phyloP scores from a whole-genome alignment of 2,329 filamentous ascomycete genomes.

The Fusarium sp. region DNA sequence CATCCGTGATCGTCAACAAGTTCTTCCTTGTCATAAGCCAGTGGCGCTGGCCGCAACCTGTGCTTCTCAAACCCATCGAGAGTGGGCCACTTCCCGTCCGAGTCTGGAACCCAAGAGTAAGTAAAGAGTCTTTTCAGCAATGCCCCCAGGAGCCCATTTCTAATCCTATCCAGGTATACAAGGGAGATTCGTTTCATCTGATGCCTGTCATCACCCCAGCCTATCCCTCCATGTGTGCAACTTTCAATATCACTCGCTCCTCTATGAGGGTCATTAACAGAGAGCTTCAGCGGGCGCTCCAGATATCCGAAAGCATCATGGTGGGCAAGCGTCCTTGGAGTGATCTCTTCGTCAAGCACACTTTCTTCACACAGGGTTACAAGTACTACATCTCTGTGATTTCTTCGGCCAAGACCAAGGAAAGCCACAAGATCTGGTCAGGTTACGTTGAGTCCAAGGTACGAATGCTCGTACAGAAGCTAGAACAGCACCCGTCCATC shows the following conservation, averaged over 20 bases:
- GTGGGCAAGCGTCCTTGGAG: conserved; percentile 82
- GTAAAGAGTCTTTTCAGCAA: background rate
- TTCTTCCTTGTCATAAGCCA: conserved; percentile 93
- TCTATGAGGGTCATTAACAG: conserved; percentile 85
- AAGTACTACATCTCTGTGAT: conserved; percentile 96
- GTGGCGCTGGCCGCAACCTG: conserved; percentile 96
- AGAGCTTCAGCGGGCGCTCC: conserved; percentile 81
- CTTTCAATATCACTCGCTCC: conserved; percentile 90
- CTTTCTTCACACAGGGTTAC: conserved; percentile 92
- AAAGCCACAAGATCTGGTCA: conserved; percentile 87
- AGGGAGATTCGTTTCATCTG: conserved; percentile 83
- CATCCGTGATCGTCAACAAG: conserved; percentile 88
- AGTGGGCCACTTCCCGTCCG: conserved; percentile 82
- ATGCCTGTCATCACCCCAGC: conserved; percentile 99
- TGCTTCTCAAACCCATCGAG: conserved; percentile 89
- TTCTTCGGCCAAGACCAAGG: conserved; percentile 82
- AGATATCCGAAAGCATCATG: conserved; percentile 84
- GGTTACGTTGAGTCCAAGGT: conserved; percentile 95
- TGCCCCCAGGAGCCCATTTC: background rate
- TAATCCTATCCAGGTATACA: conserved; percentile 69
- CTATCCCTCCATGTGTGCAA: conserved; percentile 97
- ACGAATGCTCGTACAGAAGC: conserved; percentile 81
- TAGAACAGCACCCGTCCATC: conserved; percentile 85
- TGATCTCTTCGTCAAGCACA: conserved; percentile 88
- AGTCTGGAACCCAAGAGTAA: conserved; percentile 93